Evolutionary conservation across 2,329 filamentous ascomycete species (phyloP).

Genomic region (Trichocomaceae sp.): DNA sequence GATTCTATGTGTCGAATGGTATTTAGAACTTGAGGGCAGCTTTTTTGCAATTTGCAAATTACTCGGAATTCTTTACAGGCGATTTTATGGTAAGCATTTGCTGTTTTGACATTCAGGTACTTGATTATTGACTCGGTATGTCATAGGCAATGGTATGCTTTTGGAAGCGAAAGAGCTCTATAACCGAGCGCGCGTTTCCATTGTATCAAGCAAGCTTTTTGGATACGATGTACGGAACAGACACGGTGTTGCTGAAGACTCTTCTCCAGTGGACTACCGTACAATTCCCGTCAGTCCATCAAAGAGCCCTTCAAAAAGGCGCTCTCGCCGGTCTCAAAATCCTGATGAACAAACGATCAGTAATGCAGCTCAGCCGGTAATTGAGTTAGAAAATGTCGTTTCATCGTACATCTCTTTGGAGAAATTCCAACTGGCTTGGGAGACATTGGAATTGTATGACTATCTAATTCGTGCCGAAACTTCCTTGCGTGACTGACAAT

Average conservation of each 20-base stretch:
- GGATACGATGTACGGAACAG: constrained; percentile 32
- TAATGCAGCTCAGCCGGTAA: constrained; percentile 51
- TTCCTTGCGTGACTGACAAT: constrained; percentile 7
- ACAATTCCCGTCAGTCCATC: constrained; percentile 27
- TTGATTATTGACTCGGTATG: constrained; percentile 12
- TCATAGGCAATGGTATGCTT: constrained; percentile 36
- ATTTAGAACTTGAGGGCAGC: constrained; percentile 64
- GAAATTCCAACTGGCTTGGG: constrained; percentile 54
- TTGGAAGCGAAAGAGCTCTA: constrained; percentile 51
- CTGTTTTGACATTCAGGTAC: neutral
- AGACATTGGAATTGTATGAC: constrained; percentile 38
- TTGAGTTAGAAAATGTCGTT: constrained; percentile 63
- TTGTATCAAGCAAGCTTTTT: constrained; percentile 38
- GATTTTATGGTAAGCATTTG: constrained; percentile 68
- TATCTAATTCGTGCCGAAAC: neutral
- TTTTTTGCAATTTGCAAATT: constrained; percentile 65
- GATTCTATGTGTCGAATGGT: constrained; percentile 79
- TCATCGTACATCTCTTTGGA: constrained; percentile 62
- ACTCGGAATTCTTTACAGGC: constrained; percentile 69
- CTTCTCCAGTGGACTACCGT: constrained; percentile 20
- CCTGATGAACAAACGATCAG: constrained; percentile 16
- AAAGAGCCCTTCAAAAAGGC: constrained; percentile 23
- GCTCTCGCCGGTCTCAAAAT: constrained; percentile 21
- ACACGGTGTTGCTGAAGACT: constrained; percentile 18
- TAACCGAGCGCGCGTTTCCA: constrained; percentile 44